Evolutionary conservation across 2,329 filamentous ascomycete species (phyloP).

Genomic region (Trichophyton simii): DNA sequence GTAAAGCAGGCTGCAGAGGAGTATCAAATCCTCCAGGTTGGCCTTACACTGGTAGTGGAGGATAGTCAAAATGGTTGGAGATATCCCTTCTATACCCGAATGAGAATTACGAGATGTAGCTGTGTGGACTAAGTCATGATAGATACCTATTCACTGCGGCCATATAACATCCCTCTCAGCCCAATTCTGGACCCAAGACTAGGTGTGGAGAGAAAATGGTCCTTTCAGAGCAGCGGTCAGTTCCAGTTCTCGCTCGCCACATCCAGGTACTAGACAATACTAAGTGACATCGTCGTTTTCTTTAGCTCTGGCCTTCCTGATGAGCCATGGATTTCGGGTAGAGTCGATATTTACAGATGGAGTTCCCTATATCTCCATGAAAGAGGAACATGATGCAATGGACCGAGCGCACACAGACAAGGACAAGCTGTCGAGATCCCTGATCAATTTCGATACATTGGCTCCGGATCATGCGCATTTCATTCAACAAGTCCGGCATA

Average conservation of each 20-base stretch:
- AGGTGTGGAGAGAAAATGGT: constrained; percentile 48
- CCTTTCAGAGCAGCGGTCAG: constrained; percentile 43
- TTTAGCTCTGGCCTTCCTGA: constrained; percentile 48
- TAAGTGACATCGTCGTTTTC: neutral
- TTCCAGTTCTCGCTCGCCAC: neutral
- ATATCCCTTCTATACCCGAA: neutral
- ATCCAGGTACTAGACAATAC: constrained; percentile 3
- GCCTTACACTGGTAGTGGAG: constrained; percentile 53
- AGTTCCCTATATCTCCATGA: constrained; percentile 49
- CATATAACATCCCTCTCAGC: constrained; percentile 53
- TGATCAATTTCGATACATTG: constrained; percentile 41
- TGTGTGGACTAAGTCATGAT: neutral
- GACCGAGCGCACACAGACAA: constrained; percentile 11
- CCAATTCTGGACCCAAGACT: constrained; percentile 43
- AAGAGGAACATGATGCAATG: constrained; percentile 42
- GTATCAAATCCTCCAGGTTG: constrained; percentile 54
- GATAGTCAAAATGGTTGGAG: constrained; percentile 37
- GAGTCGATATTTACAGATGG: constrained; percentile 44
- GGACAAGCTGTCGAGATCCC: constrained; percentile 14
- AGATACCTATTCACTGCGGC: constrained; percentile 45
- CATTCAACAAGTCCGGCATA: constrained; percentile 33
- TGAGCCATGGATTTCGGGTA: constrained; percentile 47
- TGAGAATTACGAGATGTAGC: neutral
- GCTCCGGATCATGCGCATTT: constrained; percentile 43
- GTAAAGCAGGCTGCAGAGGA: constrained; percentile 48